A percentile compares a stretch with the other conserved stretches of the same genome.
These are phyloP conservation scores for Phytophthora lateralis DNA, from an alignment of 352 stramenopile species.

Conservation along the genomic window DNA sequence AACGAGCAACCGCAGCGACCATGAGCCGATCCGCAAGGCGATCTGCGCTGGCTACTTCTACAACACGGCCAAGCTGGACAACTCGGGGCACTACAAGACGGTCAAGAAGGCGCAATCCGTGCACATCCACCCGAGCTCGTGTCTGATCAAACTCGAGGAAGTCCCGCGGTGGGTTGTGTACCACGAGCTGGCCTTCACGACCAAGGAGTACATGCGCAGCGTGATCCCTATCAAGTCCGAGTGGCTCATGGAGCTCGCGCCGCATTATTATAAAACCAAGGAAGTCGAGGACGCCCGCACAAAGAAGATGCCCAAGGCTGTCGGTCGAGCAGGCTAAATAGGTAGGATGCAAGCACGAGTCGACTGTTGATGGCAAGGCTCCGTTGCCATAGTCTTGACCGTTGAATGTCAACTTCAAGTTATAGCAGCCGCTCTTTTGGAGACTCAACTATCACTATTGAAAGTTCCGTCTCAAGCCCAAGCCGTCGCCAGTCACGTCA, in stretches of 20 bases:
- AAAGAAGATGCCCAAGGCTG: slow-evolving; percentile 97
- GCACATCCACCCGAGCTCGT: slow-evolving; percentile 98
- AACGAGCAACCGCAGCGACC: slow-evolving; percentile 83
- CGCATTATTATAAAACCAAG: slow-evolving; percentile 99
- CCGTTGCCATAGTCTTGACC: slow-evolving; percentile 7
- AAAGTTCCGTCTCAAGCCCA: slow-evolving; percentile 9
- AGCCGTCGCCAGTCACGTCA: background rate
- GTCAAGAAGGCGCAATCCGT: slow-evolving; percentile 98
- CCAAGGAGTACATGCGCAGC: slow-evolving; percentile 99
- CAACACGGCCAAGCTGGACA: slow-evolving; percentile 97
- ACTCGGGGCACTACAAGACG: slow-evolving; percentile 98
- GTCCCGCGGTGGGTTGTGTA: slow-evolving; percentile 97
- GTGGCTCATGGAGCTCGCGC: slow-evolving; percentile 99
- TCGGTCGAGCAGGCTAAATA: slow-evolving; percentile 50
- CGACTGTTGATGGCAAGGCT: slow-evolving; percentile 14
- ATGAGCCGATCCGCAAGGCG: slow-evolving; percentile 96
- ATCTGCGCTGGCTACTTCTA: slow-evolving; percentile 99
- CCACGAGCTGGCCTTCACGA: slow-evolving; percentile 99
- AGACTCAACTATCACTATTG: background rate
- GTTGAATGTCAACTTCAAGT: slow-evolving; percentile 19
- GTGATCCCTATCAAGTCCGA: slow-evolving; percentile 97
- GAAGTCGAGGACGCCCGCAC: slow-evolving; percentile 95
- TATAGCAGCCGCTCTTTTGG: slow-evolving; percentile 2
- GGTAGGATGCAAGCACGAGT: background rate
- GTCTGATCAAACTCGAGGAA: slow-evolving; percentile 92